Percentiles rank a stretch among this genome's conserved stretches.
Conservation (phyloP, 129 eudicot species). For the Arctium minus region DNA sequence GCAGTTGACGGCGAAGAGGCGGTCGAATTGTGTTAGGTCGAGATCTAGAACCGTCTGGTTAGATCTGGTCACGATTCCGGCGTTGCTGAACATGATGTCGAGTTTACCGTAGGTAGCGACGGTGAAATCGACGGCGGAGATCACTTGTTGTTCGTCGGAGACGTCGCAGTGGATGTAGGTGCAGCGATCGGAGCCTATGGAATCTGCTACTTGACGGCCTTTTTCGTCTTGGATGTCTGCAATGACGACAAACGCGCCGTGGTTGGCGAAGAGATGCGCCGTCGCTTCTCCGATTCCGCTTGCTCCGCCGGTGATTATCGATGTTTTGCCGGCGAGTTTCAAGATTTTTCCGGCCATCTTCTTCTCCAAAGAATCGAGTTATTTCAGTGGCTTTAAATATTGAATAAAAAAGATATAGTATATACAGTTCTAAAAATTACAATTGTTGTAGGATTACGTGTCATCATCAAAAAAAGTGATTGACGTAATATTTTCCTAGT, state of each 20-base stretch:
- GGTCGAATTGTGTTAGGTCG: conserved; percentile 26
- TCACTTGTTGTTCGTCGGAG: conserved; percentile 30
- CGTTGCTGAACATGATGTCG: conserved; percentile 54
- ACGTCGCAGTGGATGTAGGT: conserved; percentile 44
- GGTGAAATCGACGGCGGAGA: conserved; percentile 25
- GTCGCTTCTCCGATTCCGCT: conserved; percentile 52
- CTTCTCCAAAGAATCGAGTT: neutral
- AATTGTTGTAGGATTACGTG: no score
- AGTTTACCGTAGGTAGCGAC: conserved; percentile 24
- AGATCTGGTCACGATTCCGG: conserved; percentile 28
- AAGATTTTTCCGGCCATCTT: conserved; percentile 3
- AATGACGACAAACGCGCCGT: conserved; percentile 39
- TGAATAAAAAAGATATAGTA: neutral
- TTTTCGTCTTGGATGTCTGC: conserved; percentile 44
- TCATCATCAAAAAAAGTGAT: no score
- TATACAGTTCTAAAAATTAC: no score
- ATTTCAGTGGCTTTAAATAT: neutral
- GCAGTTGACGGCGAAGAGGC: conserved; percentile 3
- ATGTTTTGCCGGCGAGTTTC: conserved; percentile 29
- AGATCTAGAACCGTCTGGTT: conserved; percentile 20
- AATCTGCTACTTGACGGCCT: conserved; percentile 30
- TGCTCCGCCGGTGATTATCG: conserved; percentile 51
- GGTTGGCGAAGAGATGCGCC: conserved; percentile 36
- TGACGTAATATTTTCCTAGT: no score
- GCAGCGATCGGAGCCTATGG: conserved; percentile 23